A percentile compares a stretch with the other conserved stretches of the same genome.
Evolutionary conservation across 2,329 filamentous ascomycete species (phyloP).

Genomic region (Didymella keratinophila): DNA sequence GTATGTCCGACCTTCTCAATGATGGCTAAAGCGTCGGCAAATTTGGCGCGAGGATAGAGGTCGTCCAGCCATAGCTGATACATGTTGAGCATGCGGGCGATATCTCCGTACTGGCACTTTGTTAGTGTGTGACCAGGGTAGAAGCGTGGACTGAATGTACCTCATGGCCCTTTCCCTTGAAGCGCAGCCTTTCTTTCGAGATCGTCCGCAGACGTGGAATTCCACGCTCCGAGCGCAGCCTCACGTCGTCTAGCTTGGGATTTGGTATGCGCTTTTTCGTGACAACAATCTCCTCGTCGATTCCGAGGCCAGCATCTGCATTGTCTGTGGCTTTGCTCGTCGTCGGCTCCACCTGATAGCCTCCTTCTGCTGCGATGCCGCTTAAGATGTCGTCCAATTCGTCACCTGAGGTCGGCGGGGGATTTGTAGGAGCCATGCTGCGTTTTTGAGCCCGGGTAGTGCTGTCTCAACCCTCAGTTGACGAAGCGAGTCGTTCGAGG

Average conservation of each 20-base stretch:
- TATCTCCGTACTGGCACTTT: conserved; percentile 75
- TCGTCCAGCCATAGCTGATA: conserved; percentile 98
- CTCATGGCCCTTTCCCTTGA: conserved; percentile 95
- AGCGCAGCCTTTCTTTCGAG: conserved; percentile 72
- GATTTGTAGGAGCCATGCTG: conserved; percentile 34
- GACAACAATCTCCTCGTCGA: conserved; percentile 87
- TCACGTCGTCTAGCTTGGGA: conserved; percentile 85
- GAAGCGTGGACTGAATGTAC: conserved; percentile 54
- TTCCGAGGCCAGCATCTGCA: conserved; percentile 67
- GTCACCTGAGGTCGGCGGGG: conserved; percentile 46
- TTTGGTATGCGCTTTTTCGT: conserved; percentile 77
- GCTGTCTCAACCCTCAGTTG: not conserved
- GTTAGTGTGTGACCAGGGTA: conserved; percentile 19
- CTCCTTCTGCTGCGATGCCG: conserved; percentile 68
- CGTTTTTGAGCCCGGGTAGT: not conserved
- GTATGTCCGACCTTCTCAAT: conserved; percentile 94
- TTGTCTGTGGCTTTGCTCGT: conserved; percentile 39
- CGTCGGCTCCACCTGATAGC: conserved; percentile 46
- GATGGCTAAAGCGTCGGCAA: conserved; percentile 86
- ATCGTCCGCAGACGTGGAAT: conserved; percentile 81
- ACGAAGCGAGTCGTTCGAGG: not conserved
- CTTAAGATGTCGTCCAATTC: conserved; percentile 75
- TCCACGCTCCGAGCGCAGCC: conserved; percentile 81
- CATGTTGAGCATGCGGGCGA: conserved; percentile 80
- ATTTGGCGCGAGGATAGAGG: conserved; percentile 92